Base-by-base conservation (phyloP, 2,329 filamentous ascomycete species). In the Ophiocordyceps camponoti-floridani region DNA sequence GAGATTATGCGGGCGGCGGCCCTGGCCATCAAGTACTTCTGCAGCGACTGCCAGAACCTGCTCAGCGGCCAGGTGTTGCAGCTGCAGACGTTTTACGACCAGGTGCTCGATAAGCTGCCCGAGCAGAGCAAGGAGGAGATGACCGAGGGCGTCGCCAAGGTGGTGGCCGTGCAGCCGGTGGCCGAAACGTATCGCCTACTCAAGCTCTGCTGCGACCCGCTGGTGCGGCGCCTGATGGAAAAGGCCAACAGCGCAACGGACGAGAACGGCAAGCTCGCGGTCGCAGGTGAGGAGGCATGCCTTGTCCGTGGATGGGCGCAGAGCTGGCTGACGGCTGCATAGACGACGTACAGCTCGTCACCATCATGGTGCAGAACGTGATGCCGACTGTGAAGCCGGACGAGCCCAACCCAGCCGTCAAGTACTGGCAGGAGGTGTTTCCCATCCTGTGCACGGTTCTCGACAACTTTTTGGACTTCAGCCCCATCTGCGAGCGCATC, bases 1-100 rank as follows among this genome's bases (percentile, higher is more conserved):
- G 93, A 98, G 57, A 88, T 98, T 45, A 75, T 94, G 37, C 79
- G 88, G 50, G 91, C 89, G 18, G 85, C 91, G 16, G 91, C 91
- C 6, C 77, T 96, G 61, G 83, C 91, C 2, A 88, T 98, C 67
- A 94, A 93, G 56, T 98, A 91, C 67, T 88, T 98, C 63, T 96
- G 93, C 57, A 87, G 82, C 13, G 91, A 98, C 63, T 98, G 91
- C 68, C 86, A 83, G 52, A 78, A 86, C 56, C 71, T 94, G 33
- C 73, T 98, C 23, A 83, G 85, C 51, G 79, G 75, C 5, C 88
- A 94, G 58, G 84, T 94, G 33, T 62, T 79, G 9, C 85, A 94
- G 54, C 71, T 98, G 14, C 91, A 98, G 61, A 74, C 79, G 4
- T 98, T 98, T 60, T 98, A 95, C 60, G 79, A 94, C 55, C 80